Evolutionary conservation across 2,329 filamentous ascomycete species (phyloP).

Genomic region (Ustulina deusta): DNA sequence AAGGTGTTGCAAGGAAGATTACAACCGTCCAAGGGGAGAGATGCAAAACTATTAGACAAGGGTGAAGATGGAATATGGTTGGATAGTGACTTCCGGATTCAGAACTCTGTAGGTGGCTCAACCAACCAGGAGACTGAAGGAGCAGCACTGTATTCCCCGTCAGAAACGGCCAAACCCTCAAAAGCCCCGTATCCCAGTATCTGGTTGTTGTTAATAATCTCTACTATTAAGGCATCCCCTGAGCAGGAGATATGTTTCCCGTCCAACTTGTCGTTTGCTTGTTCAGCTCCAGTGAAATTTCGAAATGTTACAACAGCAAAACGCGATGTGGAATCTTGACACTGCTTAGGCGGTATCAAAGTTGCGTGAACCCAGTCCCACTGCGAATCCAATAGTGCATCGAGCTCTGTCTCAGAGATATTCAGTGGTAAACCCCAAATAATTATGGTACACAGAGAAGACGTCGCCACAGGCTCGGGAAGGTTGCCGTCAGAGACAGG

Average conservation of each 20-base stretch:
- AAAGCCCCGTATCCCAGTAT: not conserved
- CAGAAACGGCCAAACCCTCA: not conserved
- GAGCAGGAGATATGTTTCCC: not conserved
- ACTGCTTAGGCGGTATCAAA: not conserved
- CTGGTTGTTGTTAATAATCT: not conserved
- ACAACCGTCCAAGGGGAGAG: not conserved
- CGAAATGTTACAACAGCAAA: not conserved
- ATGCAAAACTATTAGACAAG: not conserved
- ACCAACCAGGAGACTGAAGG: not conserved
- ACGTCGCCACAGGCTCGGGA: not conserved
- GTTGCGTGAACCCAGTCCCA: not conserved
- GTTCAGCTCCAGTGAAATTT: not conserved
- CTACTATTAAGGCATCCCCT: not conserved
- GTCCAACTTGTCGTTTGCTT: not conserved
- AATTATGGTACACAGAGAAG: not conserved
- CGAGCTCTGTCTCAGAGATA: not conserved
- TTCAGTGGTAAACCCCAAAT: not conserved
- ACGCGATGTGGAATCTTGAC: not conserved
- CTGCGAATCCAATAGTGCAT: not conserved
- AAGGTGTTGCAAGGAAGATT: not conserved
- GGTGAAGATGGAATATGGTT: too few relatives aligned
- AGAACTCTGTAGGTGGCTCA: too few relatives aligned
- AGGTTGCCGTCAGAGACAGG: not conserved
- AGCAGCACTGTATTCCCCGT: not conserved
- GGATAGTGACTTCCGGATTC: too few relatives aligned